Evolutionary conservation across 1,284 basidiomycete species (phyloP).

Genomic region (Coniophora puteana): DNA sequence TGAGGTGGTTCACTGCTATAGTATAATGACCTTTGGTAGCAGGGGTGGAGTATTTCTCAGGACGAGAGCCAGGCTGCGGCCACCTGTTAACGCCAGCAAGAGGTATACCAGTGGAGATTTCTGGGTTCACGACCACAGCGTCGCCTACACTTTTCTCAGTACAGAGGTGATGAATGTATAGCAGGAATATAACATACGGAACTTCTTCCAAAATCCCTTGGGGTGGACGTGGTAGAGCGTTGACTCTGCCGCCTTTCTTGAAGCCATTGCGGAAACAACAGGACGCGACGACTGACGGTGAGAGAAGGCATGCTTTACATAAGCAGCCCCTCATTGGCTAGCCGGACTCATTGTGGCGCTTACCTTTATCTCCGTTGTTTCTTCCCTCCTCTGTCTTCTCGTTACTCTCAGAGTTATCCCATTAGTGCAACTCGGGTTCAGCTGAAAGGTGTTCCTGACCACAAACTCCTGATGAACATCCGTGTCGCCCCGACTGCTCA

Average conservation of each 20-base stretch:
- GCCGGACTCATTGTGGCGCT: too few relatives aligned
- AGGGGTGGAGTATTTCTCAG: conserved; percentile 82
- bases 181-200: conserved; percentile 53
- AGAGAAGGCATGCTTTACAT: conserved; percentile 1
- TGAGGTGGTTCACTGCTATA: conserved; percentile 3
- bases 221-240: conserved; percentile 86
- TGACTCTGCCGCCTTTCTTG: conserved; percentile 74
- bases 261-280: conserved; percentile 48
- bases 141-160: conserved; percentile 51
- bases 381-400: too few relatives aligned
- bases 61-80: conserved; percentile 83
- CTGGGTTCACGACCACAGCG: conserved; percentile 76
- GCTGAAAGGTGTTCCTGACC: too few relatives aligned
- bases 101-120: conserved; percentile 91
- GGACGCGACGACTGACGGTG: background rate
- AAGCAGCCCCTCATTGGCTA: too few relatives aligned
- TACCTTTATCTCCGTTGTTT: too few relatives aligned
- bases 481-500: too few relatives aligned
- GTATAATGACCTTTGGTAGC: conserved; percentile 73
- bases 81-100: conserved; percentile 70
- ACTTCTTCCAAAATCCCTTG: conserved; percentile 93
- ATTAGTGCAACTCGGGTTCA: too few relatives aligned
- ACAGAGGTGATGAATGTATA: conserved; percentile 4
- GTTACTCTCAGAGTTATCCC: too few relatives aligned
- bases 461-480: too few relatives aligned